These are phyloP conservation scores for Solanum dulcamara DNA, from an alignment of 257 asterid genomes.

Conservation along the genomic window DNA sequence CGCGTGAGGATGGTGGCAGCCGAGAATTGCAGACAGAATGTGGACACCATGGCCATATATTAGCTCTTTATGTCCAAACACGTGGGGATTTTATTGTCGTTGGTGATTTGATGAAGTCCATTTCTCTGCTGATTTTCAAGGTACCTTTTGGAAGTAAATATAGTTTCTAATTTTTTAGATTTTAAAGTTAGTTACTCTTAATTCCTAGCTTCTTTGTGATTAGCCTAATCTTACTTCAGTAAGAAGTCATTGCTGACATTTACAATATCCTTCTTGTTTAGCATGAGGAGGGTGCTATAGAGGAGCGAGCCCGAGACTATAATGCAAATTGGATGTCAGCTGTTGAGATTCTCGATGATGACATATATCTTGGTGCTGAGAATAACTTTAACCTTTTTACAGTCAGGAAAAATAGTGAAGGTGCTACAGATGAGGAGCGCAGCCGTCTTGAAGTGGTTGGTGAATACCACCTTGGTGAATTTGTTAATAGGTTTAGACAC, in stretches of 20 bases:
- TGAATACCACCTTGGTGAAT: constrained; percentile 95
- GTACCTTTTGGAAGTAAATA: constrained; percentile 17
- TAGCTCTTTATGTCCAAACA: constrained; percentile 95
- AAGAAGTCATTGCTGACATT: background rate
- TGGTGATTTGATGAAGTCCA: constrained; percentile 95
- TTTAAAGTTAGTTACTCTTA: background rate
- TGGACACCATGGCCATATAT: constrained; percentile 97
- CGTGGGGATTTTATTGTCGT: constrained; percentile 96
- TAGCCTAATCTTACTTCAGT: background rate
- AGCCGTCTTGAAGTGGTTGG: constrained; percentile 98
- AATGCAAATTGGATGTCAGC: constrained; percentile 99
- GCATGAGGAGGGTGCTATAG: constrained; percentile 99
- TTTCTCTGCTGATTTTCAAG: constrained; percentile 89
- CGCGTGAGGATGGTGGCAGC: constrained; percentile 69
- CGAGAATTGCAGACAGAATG: constrained; percentile 95
- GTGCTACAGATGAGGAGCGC: constrained; percentile 94
- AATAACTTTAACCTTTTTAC: constrained; percentile 80
- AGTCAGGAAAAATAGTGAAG: constrained; percentile 86
- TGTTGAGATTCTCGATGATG: constrained; percentile 95
- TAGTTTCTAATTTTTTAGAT: background rate
- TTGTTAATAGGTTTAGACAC: constrained; percentile 79
- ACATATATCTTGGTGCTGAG: constrained; percentile 87
- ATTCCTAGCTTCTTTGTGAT: background rate
- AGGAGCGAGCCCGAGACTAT: constrained; percentile 98
- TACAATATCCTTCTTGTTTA: constrained; percentile 7